Percentiles rank a stretch among this genome's conserved stretches.
Conservation (phyloP, 1,139 yeast genomes). For the Kazachstania sp. region DNA sequence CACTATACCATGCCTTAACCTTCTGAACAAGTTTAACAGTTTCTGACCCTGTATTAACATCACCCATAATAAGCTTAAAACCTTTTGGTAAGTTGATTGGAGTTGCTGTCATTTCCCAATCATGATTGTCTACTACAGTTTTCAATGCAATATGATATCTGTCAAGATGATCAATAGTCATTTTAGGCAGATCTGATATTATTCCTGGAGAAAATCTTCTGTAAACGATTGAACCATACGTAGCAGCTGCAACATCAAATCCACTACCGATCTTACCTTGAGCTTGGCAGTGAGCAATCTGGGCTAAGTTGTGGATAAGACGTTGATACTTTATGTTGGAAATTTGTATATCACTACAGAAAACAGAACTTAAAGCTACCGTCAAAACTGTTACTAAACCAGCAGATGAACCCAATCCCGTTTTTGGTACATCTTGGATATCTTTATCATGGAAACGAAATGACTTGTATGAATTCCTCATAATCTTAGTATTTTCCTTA, state of each 20-base stretch:
- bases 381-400: constrained; percentile 79
- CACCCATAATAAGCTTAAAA: constrained; percentile 78
- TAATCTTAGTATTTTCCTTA: constrained; percentile 40
- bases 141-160: constrained; percentile 30
- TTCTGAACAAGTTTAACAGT: constrained; percentile 82
- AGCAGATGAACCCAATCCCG: constrained; percentile 95
- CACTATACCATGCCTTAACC: constrained; percentile 61
- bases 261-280: constrained; percentile 96
- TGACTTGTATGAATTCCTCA: constrained; percentile 32
- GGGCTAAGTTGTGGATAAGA: constrained; percentile 70
- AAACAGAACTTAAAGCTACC: constrained; percentile 53
- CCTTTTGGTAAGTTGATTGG: constrained; percentile 60
- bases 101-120: constrained; percentile 52
- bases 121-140: constrained; percentile 36
- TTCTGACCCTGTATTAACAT: constrained; percentile 84
- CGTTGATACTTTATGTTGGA: constrained; percentile 19
- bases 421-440: constrained; percentile 74
- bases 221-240: constrained; percentile 80
- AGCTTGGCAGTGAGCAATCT: constrained; percentile 84
- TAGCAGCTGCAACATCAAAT: constrained; percentile 93
- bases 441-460: constrained; percentile 54
- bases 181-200: constrained; percentile 36
- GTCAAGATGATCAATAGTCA: constrained; percentile 10
- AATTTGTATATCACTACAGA: constrained; percentile 33
- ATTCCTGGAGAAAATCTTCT: constrained; percentile 56